Percentiles rank a stretch among this genome's conserved stretches.
Conservation (phyloP, 768 basidiomycete species). For the Macrocybe gigantea region DNA sequence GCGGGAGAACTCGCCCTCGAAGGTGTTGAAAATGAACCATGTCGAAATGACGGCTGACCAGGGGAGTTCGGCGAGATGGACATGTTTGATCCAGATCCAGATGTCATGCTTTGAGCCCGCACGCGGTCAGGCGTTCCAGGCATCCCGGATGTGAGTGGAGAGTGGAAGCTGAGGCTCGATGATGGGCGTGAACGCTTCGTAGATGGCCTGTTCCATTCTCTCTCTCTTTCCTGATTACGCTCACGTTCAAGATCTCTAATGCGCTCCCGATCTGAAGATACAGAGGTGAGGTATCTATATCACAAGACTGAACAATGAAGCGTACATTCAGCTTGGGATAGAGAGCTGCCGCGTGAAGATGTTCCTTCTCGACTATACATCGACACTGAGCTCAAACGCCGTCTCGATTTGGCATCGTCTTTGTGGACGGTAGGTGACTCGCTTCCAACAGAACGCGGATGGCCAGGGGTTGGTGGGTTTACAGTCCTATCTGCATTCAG, state of each 20-base stretch:
- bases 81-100: slow-evolving; percentile 32
- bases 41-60: slow-evolving; percentile 1
- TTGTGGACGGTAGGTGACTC: too few species aligned
- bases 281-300: neutral
- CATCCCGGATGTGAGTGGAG: slow-evolving; percentile 12
- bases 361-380: neutral
- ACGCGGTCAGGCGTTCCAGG: slow-evolving; percentile 17
- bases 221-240: slow-evolving; percentile 41
- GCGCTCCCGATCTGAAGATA: slow-evolving; percentile 38
- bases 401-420: too few species aligned
- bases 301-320: slow-evolving; percentile 34
- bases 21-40: slow-evolving; percentile 11
- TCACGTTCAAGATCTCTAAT: slow-evolving; percentile 36
- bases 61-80: slow-evolving; percentile 13
- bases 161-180: slow-evolving; percentile 35
- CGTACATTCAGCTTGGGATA: slow-evolving; percentile 25
- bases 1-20: slow-evolving; percentile 38
- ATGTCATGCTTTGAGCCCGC: slow-evolving; percentile 18
- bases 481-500: too few species aligned
- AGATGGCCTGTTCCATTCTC: slow-evolving; percentile 49
- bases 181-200: slow-evolving; percentile 30
- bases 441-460: too few species aligned
- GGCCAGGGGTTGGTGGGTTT: too few species aligned
- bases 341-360: slow-evolving; percentile 16
- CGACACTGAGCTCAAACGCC: too few species aligned